These are phyloP conservation scores for Suillus subluteus DNA, from an alignment of 768 basidiomycete genomes.

Conservation along the genomic window DNA sequence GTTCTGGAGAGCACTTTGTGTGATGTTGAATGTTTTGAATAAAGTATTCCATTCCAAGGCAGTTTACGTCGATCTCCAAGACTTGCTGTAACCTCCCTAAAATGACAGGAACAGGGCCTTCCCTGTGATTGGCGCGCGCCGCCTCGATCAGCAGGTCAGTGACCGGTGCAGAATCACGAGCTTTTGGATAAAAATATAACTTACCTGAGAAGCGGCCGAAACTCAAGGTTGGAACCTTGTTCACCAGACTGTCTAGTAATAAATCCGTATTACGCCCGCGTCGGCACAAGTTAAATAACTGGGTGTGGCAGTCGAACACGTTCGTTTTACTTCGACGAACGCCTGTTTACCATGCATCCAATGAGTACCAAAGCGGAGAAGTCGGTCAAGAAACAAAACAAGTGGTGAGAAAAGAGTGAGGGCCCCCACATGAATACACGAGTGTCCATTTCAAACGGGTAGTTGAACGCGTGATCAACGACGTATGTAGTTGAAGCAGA, in stretches of 20 bases:
- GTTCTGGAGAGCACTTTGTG: neutral
- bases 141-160: neutral
- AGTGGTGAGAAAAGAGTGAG: neutral
- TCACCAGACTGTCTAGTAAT: neutral
- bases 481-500: neutral
- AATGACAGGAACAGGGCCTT: neutral
- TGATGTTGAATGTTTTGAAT: neutral
- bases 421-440: neutral
- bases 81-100: neutral
- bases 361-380: neutral
- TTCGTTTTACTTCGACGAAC: neutral
- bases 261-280: neutral
- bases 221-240: neutral
- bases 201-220: neutral
- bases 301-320: neutral
- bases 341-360: neutral
- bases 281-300: neutral
- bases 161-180: neutral
- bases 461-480: neutral
- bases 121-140: neutral
- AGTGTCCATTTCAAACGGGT: neutral
- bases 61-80: neutral
- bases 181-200: neutral
- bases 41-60: neutral
- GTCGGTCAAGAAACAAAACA: neutral